Base-by-base conservation (phyloP, 345 rosid genomes). In the Linum usitatissimum region DNA sequence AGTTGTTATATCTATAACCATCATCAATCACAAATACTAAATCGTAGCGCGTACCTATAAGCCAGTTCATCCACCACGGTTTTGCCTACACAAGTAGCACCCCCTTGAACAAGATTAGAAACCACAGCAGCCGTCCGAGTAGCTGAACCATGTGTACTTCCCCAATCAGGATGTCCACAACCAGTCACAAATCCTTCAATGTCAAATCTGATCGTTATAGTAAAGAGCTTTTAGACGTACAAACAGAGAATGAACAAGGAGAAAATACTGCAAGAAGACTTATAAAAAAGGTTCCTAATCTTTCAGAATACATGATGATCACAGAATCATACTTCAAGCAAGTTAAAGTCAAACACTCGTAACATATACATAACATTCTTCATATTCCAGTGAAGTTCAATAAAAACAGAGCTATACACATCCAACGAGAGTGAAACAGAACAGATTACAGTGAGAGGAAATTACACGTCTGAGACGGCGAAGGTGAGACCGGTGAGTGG, bases 71-170 rank as follows among this genome's bases (percentile, higher is more conserved):
- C 90, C 82, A 87, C 77, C 63, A 92, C 80, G 17, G 98, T 89
- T 77, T 80, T 87, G 70, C 88, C 98, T 70, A 87, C 79, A 76
- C 98, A 92, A 72, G 87, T 83, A 71, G 98, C 98, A 61, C 96
- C 98, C 70, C 78, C 81, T 71, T 79, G 83, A 76, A 89, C 77
- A 34, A 92, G 79, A 30, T 83, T 69, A 12, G 91, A 85, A 12
- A 92, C 83, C 9, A 65, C 93, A 14, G 78, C 75, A 1, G 96
- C 96, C 1, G 88, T 92, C 66, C 80, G 79, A 64, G 72, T 86
- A 4, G 96, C 90, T 54, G 77, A 74, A 56, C 79, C 85, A 69
- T 87, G 98, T n/a, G 90, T 80, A 61, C 77, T 80, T 71, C 65
- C 71, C 98, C 98, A 92, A 18, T 80, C 86, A 6, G 86, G 87